phyloP scores from a whole-genome alignment of 257 asterid genomes.

The Sherardia arvensis region DNA sequence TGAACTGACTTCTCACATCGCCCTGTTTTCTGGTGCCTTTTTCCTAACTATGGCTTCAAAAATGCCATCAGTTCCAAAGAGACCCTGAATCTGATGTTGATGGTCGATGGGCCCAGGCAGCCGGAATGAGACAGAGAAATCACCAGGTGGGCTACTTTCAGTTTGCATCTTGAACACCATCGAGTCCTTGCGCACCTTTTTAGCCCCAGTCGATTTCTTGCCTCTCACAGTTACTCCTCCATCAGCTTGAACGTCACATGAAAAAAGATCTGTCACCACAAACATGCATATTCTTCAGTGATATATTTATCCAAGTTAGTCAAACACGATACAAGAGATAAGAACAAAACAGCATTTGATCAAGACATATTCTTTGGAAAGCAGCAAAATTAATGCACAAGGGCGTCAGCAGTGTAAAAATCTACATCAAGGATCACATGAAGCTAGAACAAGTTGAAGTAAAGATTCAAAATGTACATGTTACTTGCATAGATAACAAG shows the following conservation, averaged over 20 bases:
- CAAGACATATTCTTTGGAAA: too few species aligned
- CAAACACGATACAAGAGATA: neutral
- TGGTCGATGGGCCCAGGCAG: slow-evolving; percentile 39
- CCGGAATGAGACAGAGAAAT: slow-evolving; percentile 36
- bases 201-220: slow-evolving; percentile 24
- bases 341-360: neutral
- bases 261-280: slow-evolving; percentile 25
- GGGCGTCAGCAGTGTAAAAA: too few species aligned
- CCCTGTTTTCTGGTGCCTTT: slow-evolving; percentile 7
- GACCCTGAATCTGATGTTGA: slow-evolving; percentile 12
- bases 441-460: too few species aligned
- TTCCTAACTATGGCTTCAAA: slow-evolving; percentile 38
- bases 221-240: slow-evolving; percentile 31
- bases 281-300: neutral
- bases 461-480: neutral
- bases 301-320: too few species aligned
- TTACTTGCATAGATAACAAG: neutral
- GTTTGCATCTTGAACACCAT: slow-evolving; percentile 41
- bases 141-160: slow-evolving; percentile 36
- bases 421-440: neutral
- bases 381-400: neutral
- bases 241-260: slow-evolving; percentile 30
- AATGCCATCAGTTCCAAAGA: slow-evolving; percentile 35
- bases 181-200: slow-evolving; percentile 18
- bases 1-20: too few species aligned